Evolutionary conservation across 805 yeast species (phyloP), one percentile per base, ranked within the genome.

Genomic region (Ogataea naganishii): DNA sequence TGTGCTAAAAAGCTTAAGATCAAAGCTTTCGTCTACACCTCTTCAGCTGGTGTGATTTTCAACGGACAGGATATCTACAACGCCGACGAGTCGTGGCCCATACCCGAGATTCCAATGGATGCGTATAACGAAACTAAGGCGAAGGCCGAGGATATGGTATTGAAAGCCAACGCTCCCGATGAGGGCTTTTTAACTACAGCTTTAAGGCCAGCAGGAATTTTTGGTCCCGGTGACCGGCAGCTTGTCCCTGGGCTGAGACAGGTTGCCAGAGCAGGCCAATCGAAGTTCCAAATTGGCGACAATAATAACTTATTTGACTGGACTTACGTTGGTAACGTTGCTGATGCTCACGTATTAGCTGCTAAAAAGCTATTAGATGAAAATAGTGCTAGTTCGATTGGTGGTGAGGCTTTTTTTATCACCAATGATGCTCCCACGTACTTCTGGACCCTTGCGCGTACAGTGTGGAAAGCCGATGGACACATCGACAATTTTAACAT

Each of bases 201-300:
- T 2, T 58, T 92, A 28, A 72, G 99, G 39, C 98, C 98, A 1
- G 96, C 98, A 1, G 99, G 98, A 23, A 86, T 92, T 27, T 92
- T 92, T 61, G 99, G 98, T 5, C 98, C 97, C 5, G 97, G 98
- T 25, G 98, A 92, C 54, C 74, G 98, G 37, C 99, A 92, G 54
- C 62, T 92, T 47, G 92, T 92, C 26, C 98, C 98, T 9, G 95
- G 94, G 3, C 64, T 92, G 35, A 74, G 95, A 49, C 69, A 69
- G 11, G 95, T 84, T 25, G 86, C 95, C 3, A 69, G 69, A 35
- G 60, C 72, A 32, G 95, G 95, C 7, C 96, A 89, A 55, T 80
- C 92, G 14, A 81, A 81, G 54, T 84, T 84, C 56, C 99, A 92
- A 58, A 66, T 92, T 28, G 98, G 99, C 41, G 94, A 85, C 52